phyloP scores from a whole-genome alignment of 1,284 basidiomycete species.

The Ceratobasidium sp. region DNA sequence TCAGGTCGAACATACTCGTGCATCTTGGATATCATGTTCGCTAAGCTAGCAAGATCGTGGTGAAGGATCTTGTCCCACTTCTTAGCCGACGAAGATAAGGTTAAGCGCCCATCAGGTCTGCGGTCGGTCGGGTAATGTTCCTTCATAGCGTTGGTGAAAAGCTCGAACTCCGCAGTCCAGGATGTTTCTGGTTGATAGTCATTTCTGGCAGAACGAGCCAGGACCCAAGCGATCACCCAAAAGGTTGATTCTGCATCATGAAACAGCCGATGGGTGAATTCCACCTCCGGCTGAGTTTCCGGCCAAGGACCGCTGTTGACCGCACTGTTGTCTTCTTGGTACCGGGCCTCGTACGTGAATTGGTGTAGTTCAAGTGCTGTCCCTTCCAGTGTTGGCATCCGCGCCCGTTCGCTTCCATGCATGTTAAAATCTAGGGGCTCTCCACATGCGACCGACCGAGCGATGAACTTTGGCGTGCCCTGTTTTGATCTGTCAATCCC shows the following conservation, averaged over 20 bases:
- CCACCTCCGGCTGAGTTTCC: too few relatives aligned
- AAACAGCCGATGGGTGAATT: slow-evolving; percentile 7
- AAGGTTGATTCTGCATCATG: slow-evolving; percentile 13
- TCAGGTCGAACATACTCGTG: not conserved
- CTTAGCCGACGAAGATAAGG: not conserved
- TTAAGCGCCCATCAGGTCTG: not conserved
- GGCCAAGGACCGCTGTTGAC: not conserved
- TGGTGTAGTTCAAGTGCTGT: not conserved
- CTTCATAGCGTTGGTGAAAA: not conserved
- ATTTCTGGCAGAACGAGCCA: not conserved
- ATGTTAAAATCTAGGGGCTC: not conserved
- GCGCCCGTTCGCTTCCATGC: not conserved
- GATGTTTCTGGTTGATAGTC: not conserved
- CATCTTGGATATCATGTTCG: not conserved
- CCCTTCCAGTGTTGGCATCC: not conserved
- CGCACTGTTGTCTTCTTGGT: not conserved
- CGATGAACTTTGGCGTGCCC: slow-evolving; percentile 17
- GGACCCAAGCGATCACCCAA: not conserved
- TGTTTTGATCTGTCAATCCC: not conserved
- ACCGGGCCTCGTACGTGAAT: not conserved
- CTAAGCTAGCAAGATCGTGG: not conserved
- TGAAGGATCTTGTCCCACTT: slow-evolving; percentile 1
- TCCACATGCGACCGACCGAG: not conserved
- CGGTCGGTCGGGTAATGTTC: not conserved
- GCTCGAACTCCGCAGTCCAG: not conserved